Conservation (phyloP, 2,329 filamentous ascomycete species). For the Trichoderma sp. region DNA sequence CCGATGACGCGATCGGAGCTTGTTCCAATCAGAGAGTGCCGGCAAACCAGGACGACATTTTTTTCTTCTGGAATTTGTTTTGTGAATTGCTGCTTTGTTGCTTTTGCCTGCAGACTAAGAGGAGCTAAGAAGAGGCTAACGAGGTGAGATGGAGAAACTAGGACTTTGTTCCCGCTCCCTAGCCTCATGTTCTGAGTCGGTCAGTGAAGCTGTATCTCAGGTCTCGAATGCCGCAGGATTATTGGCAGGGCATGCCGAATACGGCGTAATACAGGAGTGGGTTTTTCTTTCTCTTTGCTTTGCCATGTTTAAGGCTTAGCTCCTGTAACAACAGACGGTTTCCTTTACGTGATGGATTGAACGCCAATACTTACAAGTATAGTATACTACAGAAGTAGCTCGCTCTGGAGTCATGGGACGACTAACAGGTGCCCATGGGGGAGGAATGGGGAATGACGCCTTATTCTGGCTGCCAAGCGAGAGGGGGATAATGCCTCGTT, state of each 20-base stretch:
- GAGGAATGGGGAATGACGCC: constrained; percentile 6
- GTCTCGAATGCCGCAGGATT: background rate
- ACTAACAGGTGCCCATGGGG: constrained; percentile 1
- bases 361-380: background rate
- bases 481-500: constrained; percentile 6
- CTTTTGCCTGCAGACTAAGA: background rate
- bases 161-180: background rate
- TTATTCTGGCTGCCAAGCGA: background rate
- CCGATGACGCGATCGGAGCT: constrained; percentile 34
- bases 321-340: background rate
- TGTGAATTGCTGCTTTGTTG: background rate
- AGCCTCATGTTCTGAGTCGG: background rate
- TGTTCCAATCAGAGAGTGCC: constrained; percentile 27
- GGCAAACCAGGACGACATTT: background rate
- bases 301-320: constrained; percentile 1
- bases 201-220: background rate
- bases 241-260: background rate
- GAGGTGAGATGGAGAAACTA: background rate
- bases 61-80: background rate
- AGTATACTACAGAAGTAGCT: background rate
- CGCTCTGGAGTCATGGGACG: background rate
- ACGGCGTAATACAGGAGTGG: background rate
- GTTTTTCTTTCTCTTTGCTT: background rate
- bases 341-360: constrained; percentile 20
- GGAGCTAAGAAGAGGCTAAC: background rate